Base-by-base conservation (phyloP, 2,329 filamentous ascomycete genomes). In the Juglanconis juglandina region DNA sequence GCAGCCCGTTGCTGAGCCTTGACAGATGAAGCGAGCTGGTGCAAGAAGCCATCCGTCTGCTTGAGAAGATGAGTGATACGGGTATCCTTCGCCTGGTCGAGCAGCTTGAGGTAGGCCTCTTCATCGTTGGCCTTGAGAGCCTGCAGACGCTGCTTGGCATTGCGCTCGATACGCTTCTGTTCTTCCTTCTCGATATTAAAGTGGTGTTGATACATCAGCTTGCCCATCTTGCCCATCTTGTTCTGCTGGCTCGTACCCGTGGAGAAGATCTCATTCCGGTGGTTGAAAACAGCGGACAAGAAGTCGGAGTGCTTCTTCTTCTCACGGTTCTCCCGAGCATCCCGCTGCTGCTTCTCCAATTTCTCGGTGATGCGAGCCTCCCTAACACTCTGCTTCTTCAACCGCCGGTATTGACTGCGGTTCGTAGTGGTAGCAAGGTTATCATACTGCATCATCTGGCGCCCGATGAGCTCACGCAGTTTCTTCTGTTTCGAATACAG, bases 41-140 rank as follows among this genome's bases (percentile, higher is more conserved):
- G 90, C 78, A 99, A 83, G 87, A 99, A 99, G 56, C 93, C 93
- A 74, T 99, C 94, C 55, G 95, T 99, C 77, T 99, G 95, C 72
- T 91, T 92, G 68, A 99, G 88, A 70, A 99, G 80, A 74, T 99
- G 95, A 8, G 95, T 96, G 66, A 99, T 99, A 87, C 95, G 94
- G 44, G 94, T 98, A 80, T 99, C 95, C 81, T 99, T 99, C 70
- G 95, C 95, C 76, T 99, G 94, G 71, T 96, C 95, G 69, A 99
- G 88, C 71, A 99, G 83, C 77, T 97, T 97, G 77, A 99, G 86
- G 74, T 99, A 99, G 0, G 95, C 96, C 78, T 98, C 95, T 79
- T 99, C 95, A 75, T 99, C 95, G 87, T 99, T 96, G 69, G 95
- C 94, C 79, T 97, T 98, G 73, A 99, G 84, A 63, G 95, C 95